Conservation (phyloP, 177 flowering plant species). For the Vitis hybrid region DNA sequence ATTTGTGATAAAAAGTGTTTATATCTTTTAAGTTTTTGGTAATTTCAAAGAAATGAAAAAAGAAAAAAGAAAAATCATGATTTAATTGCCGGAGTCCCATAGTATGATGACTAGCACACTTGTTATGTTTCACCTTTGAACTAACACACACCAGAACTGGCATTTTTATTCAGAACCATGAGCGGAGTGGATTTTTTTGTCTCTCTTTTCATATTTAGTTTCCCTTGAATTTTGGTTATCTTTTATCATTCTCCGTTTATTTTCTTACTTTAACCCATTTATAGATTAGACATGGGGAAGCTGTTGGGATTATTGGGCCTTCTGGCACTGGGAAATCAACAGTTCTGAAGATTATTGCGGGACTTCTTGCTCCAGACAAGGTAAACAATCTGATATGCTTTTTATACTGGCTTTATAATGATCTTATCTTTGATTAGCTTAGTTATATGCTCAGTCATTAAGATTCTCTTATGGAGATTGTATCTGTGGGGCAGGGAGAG, state of each 20-base stretch:
- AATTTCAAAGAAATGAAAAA: too few species aligned
- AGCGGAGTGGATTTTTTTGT: too few species aligned
- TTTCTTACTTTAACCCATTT: conserved; percentile 6
- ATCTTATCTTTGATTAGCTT: background rate
- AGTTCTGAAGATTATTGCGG: conserved; percentile 86
- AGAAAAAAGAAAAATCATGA: too few species aligned
- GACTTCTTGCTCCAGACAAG: conserved; percentile 98
- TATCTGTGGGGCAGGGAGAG: conserved; percentile 65
- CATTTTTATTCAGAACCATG: too few species aligned
- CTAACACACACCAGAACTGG: too few species aligned
- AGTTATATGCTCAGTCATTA: background rate
- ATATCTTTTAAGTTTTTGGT: too few species aligned
- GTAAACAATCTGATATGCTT: conserved; percentile 29
- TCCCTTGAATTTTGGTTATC: conserved; percentile 4
- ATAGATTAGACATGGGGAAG: conserved; percentile 26
- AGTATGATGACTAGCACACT: too few species aligned
- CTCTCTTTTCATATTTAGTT: too few species aligned
- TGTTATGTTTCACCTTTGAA: too few species aligned
- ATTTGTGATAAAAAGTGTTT: too few species aligned
- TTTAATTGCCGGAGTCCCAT: too few species aligned
- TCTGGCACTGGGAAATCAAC: conserved; percentile 39
- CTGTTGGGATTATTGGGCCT: too few species aligned
- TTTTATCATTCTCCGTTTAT: background rate
- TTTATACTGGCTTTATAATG: background rate
- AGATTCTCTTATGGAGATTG: background rate